These are phyloP conservation scores for Pterocarpus santalinus DNA, from an alignment of 306 rosid genomes.

Conservation along the genomic window DNA sequence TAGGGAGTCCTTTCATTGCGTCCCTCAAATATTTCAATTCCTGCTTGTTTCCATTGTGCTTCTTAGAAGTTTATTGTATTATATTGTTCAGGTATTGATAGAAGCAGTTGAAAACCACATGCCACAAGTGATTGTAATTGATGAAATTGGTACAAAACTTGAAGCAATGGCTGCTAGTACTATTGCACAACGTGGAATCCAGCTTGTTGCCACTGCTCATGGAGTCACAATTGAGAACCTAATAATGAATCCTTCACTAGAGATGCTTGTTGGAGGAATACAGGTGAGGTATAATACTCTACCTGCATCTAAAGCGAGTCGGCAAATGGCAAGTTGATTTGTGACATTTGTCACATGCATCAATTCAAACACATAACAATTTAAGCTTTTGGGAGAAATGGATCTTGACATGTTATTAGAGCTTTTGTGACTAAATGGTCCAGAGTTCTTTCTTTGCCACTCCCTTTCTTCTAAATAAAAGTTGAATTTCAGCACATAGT, in stretches of 20 bases:
- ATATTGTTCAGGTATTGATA: constrained; percentile 76
- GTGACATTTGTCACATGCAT: too few relatives aligned
- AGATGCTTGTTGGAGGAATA: constrained; percentile 98
- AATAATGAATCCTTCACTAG: constrained; percentile 89
- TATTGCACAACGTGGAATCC: constrained; percentile 97
- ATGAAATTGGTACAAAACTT: constrained; percentile 97
- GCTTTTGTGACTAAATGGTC: too few relatives aligned
- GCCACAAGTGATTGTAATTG: constrained; percentile 98
- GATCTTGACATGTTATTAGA: too few relatives aligned
- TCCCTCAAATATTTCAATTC: constrained; percentile 30
- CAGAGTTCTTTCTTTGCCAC: too few relatives aligned
- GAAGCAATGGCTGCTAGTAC: constrained; percentile 99
- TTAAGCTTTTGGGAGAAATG: too few relatives aligned
- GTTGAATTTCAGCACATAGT: too few relatives aligned
- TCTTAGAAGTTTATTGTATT: constrained; percentile 31
- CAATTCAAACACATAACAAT: too few relatives aligned
- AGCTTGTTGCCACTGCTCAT: constrained; percentile 98
- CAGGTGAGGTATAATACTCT: constrained; percentile 64
- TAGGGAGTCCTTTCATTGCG: background rate
- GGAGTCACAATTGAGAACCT: constrained; percentile 95
- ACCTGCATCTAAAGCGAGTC: background rate
- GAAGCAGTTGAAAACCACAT: constrained; percentile 99
- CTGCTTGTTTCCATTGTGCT: constrained; percentile 5
- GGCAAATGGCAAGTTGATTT: constrained; percentile 24
- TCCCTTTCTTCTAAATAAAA: too few relatives aligned